Percentiles rank a stretch among this genome's conserved stretches.
phyloP scores from a whole-genome alignment of 2,329 filamentous ascomycete species.

The Fusarium scirpi region DNA sequence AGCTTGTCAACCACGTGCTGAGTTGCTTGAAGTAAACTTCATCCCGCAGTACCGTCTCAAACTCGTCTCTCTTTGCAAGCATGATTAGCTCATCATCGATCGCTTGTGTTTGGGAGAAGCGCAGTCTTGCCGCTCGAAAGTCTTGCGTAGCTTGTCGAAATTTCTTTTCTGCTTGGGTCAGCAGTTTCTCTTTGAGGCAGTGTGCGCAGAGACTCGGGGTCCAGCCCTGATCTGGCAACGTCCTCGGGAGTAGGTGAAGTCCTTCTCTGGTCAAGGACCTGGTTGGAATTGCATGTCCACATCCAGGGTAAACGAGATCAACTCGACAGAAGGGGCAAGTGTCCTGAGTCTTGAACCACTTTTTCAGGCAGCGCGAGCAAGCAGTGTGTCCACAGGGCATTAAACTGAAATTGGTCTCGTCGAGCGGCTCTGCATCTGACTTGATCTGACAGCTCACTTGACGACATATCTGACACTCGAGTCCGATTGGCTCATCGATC shows the following conservation, averaged over 20 bases:
- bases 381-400: constrained; percentile 54
- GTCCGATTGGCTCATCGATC: constrained; percentile 40
- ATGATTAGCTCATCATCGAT: constrained; percentile 29
- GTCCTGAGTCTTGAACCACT: constrained; percentile 43
- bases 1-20: constrained; percentile 44
- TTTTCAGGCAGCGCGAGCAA: constrained; percentile 47
- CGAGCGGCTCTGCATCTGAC: constrained; percentile 20
- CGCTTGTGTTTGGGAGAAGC: constrained; percentile 25
- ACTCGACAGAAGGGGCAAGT: constrained; percentile 54
- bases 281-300: constrained; percentile 47
- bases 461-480: constrained; percentile 47
- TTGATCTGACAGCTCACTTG: constrained; percentile 35
- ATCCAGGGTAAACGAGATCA: constrained; percentile 45
- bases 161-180: constrained; percentile 18
- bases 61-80: constrained; percentile 29
- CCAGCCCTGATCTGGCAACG: constrained; percentile 49
- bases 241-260: constrained; percentile 51
- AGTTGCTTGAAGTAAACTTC: constrained; percentile 40
- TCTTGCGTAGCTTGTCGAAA: constrained; percentile 22
- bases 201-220: constrained; percentile 43
- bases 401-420: constrained; percentile 45
- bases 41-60: constrained; percentile 40
- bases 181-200: constrained; percentile 30
- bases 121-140: constrained; percentile 30
- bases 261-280: constrained; percentile 47